phyloP scores from a whole-genome alignment of 2,329 filamentous ascomycete genomes.

The Keithomyces neogunnii region DNA sequence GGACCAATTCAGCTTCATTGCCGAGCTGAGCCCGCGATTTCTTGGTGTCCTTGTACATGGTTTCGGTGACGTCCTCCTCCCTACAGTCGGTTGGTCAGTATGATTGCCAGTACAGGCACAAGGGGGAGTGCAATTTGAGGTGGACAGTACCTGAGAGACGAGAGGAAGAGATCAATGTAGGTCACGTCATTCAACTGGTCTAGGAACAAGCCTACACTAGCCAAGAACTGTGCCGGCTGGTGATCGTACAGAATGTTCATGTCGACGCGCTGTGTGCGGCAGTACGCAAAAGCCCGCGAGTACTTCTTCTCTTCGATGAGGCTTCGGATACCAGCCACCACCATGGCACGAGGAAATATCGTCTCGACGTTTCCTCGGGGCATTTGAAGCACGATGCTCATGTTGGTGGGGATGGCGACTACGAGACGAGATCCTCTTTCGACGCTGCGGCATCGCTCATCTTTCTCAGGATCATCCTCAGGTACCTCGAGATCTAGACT shows the following conservation, averaged over 20 bases:
- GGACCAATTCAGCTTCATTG: neutral
- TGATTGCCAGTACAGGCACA: neutral
- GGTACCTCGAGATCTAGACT: constrained; percentile 68
- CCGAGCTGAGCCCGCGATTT: constrained; percentile 21
- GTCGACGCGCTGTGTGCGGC: constrained; percentile 87
- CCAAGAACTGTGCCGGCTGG: constrained; percentile 76
- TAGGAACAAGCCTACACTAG: constrained; percentile 66
- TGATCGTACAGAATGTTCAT: constrained; percentile 98
- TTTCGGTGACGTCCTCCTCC: constrained; percentile 87
- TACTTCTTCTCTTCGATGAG: constrained; percentile 78
- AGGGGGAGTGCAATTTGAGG: neutral
- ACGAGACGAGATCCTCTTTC: constrained; percentile 83
- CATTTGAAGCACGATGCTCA: constrained; percentile 86
- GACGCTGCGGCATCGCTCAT: constrained; percentile 86
- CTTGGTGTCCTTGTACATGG: constrained; percentile 86
- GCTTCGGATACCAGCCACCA: constrained; percentile 78
- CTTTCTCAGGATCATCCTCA: constrained; percentile 78
- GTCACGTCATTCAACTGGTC: constrained; percentile 75
- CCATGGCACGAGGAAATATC: constrained; percentile 85
- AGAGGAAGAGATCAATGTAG: constrained; percentile 85
- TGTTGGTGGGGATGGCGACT: constrained; percentile 80
- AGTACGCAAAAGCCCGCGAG: constrained; percentile 73
- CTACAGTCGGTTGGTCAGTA: constrained; percentile 25
- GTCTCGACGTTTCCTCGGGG: constrained; percentile 93
- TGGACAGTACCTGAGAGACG: constrained; percentile 57